Evolutionary conservation across 306 rosid genomes (phyloP), one percentile per base, ranked within the genome.

Genomic region (Rosa chinensis): DNA sequence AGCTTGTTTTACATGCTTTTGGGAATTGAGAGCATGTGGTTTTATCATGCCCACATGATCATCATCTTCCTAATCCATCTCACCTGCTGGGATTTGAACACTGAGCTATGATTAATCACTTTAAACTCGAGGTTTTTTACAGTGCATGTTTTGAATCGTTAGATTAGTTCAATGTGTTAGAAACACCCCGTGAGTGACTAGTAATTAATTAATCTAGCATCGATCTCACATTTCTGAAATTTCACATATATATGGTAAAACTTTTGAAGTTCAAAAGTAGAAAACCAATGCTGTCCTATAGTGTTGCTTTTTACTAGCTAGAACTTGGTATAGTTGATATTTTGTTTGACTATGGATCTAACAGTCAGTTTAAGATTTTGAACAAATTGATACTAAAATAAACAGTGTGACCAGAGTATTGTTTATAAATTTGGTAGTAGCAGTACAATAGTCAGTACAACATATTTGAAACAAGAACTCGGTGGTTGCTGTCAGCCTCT

Each of bases 381-480:
- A 66, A 66, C 13, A 39, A 66, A 66, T 25, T 25, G 1, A 25
- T 37, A 37, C 71, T 28, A 14, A 5, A 16, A 6, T 6, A 37
- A 16, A 18, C 16, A 66, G 7, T 1, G 10, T 8, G n/a, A 7
- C 45, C 20, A 32, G 70, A 64, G n/a, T 17, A 13, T 14, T 35
- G 70, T 35, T 62, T 64, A 64, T 64, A 35, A 63, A 35, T 42
- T 6, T 64, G 21, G 44, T 35, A 35, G 70, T 14, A 0, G 21
- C 5, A 72, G 72, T 44, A 11, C 56, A 28, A 1, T 28, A 28
- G 39, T 62, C 17, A 62, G 68, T 62, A 35, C 68, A 28, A 28
- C 3, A 63, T 63, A 64, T 16, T 74, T 70, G 72, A 78, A 83
- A 48, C 68, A 53, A 73, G 72, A 67, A 40, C 79, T 75, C 72